A percentile compares a stretch with the other conserved stretches of the same genome.
Conservation (phyloP, 176 grass and related monocot species). For the Oryza punctata region DNA sequence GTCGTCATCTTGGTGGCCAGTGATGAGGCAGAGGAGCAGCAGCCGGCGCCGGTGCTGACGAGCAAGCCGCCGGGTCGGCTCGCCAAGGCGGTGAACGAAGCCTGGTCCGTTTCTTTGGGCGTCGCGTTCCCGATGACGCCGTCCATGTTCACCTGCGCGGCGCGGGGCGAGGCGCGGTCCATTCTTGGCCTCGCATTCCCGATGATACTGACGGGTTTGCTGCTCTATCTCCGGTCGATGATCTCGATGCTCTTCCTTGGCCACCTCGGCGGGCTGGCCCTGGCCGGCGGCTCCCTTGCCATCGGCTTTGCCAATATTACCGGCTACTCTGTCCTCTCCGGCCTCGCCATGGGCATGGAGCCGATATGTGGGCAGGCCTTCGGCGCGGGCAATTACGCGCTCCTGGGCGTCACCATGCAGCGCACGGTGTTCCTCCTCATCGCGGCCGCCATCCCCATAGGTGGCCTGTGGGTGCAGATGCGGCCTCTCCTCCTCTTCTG, state of each 20-base stretch:
- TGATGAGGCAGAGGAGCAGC: not conserved
- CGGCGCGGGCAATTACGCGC: slow-evolving; percentile 54
- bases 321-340: slow-evolving; percentile 75
- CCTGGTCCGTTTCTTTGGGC: slow-evolving; percentile 15
- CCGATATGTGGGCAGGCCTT: slow-evolving; percentile 86
- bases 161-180: slow-evolving; percentile 48
- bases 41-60: slow-evolving; percentile 39
- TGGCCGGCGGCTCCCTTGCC: slow-evolving; percentile 79
- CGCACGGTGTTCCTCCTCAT: slow-evolving; percentile 69
- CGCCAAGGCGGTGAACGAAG: slow-evolving; percentile 36
- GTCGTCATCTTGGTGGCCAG: slow-evolving; percentile 28
- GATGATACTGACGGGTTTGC: slow-evolving; percentile 77
- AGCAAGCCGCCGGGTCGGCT: slow-evolving; percentile 41
- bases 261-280: slow-evolving; percentile 54
- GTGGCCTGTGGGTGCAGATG: slow-evolving; percentile 67
- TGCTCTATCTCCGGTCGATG: slow-evolving; percentile 90
- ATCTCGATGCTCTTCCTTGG: slow-evolving; percentile 95
- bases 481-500: slow-evolving; percentile 75
- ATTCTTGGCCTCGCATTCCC: slow-evolving; percentile 71
- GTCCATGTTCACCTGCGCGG: slow-evolving; percentile 18
- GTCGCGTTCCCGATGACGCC: slow-evolving; percentile 38
- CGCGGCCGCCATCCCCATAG: slow-evolving; percentile 64
- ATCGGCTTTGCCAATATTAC: slow-evolving; percentile 92
- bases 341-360: slow-evolving; percentile 90
- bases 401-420: slow-evolving; percentile 74